Evolutionary conservation across 2,329 filamentous ascomycete species (phyloP).

Genomic region (Rutstroemia sp.): DNA sequence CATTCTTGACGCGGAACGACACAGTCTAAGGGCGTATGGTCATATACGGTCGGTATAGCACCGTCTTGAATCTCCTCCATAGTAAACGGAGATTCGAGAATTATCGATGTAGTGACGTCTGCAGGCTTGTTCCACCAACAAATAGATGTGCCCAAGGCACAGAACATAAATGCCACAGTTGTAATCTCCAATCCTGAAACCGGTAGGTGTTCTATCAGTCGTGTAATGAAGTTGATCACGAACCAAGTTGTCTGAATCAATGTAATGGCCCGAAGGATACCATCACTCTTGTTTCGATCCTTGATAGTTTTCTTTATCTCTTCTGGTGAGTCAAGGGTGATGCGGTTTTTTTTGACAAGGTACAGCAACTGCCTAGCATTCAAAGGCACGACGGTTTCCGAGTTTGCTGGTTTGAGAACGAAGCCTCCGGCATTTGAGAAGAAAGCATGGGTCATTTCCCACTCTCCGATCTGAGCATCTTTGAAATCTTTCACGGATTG

Average conservation of each 20-base stretch:
- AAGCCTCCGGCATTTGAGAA: not conserved
- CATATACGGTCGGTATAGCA: not conserved
- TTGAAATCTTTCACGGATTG: not conserved
- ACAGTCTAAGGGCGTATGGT: not conserved
- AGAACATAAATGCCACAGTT: constrained; percentile 6
- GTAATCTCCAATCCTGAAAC: not conserved
- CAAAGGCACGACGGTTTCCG: not conserved
- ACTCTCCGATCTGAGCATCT: not conserved
- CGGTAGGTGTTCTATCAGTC: not conserved
- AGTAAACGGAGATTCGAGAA: not conserved
- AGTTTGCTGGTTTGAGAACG: too few relatives aligned
- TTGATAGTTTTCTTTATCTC: constrained; percentile 8
- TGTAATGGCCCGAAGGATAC: not conserved
- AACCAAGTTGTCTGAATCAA: not conserved
- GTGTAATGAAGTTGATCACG: not conserved
- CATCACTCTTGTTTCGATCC: not conserved
- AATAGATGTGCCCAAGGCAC: constrained; percentile 12
- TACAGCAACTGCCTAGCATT: not conserved
- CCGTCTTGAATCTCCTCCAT: not conserved
- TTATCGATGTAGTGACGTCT: too few relatives aligned
- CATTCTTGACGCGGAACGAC: not conserved
- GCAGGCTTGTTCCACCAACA: not conserved
- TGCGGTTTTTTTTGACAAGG: not conserved
- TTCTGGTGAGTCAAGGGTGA: too few relatives aligned
- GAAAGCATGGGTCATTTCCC: not conserved